Evolutionary conservation across 495 filamentous ascomycete genomes (phyloP).

Genomic region (Aspergillus asperescens): DNA sequence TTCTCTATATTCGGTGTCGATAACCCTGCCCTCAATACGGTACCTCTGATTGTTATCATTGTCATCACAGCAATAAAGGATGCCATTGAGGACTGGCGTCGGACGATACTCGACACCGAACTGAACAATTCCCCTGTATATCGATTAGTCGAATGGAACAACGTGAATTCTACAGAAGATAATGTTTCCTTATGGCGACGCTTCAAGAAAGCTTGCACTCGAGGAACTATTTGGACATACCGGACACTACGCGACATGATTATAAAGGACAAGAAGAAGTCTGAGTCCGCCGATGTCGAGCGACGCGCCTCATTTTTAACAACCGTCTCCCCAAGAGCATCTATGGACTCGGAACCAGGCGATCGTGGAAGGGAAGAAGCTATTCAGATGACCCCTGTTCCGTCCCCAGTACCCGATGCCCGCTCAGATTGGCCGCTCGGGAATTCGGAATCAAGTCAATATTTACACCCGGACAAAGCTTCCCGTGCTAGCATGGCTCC

Average conservation of each 20-base stretch:
- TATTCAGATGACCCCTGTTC: constrained; percentile 95
- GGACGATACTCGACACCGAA: constrained; percentile 87
- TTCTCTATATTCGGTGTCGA: constrained; percentile 92
- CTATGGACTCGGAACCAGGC: constrained; percentile 55
- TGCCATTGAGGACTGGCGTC: constrained; percentile 94
- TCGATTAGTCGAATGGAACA: constrained; percentile 78
- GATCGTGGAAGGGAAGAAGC: constrained; percentile 47
- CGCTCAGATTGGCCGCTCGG: constrained; percentile 35
- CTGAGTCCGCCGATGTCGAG: constrained; percentile 38
- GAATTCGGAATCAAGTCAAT: constrained; percentile 22
- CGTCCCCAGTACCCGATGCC: constrained; percentile 64
- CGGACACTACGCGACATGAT: constrained; percentile 42
- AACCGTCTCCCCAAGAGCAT: constrained; percentile 51
- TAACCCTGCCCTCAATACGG: constrained; percentile 84
- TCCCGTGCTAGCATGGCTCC: constrained; percentile 27
- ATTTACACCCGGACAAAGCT: constrained; percentile 32
- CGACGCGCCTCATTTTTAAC: constrained; percentile 64
- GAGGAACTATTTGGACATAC: constrained; percentile 55
- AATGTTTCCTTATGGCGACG: constrained; percentile 80
- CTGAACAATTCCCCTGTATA: constrained; percentile 97
- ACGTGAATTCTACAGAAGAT: constrained; percentile 89
- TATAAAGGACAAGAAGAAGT: constrained; percentile 35
- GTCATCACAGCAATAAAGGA: constrained; percentile 88
- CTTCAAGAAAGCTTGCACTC: constrained; percentile 84
- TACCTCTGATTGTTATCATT: constrained; percentile 94